These are phyloP conservation scores for Elymus sibiricus DNA, from an alignment of 176 grass and related monocot species.

Conservation along the genomic window DNA sequence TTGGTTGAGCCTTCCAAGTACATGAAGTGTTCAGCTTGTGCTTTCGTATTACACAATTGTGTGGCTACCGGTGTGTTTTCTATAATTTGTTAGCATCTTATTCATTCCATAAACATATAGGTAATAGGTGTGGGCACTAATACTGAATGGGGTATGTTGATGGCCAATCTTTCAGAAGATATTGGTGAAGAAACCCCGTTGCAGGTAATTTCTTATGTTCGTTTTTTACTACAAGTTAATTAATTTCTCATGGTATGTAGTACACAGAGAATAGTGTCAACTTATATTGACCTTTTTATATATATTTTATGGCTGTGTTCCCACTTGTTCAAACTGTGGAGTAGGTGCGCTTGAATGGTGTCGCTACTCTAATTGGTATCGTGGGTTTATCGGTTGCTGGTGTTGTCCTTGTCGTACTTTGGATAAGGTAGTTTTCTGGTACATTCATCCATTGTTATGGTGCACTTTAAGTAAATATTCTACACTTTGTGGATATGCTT, in stretches of 20 bases:
- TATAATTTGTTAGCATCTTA: not conserved
- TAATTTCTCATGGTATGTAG: not conserved
- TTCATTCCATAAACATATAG: not conserved
- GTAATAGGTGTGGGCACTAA: conserved; percentile 60
- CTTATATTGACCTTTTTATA: not conserved
- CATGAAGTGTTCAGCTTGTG: conserved; percentile 7
- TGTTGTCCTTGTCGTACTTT: conserved; percentile 49
- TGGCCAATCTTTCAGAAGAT: conserved; percentile 67
- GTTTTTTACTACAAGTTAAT: not conserved
- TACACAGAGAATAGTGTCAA: not conserved
- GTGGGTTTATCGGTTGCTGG: conserved; percentile 57
- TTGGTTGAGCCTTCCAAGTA: conserved; percentile 8
- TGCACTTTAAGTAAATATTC: not conserved
- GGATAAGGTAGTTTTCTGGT: conserved; percentile 36
- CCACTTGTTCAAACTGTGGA: not conserved
- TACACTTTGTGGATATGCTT: not conserved
- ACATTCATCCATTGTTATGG: not conserved
- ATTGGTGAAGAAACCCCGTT: conserved; percentile 67
- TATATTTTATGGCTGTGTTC: not conserved
- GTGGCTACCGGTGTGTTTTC: not conserved
- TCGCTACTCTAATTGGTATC: conserved; percentile 61
- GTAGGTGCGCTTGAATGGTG: conserved; percentile 67
- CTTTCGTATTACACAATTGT: not conserved
- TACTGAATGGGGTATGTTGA: conserved; percentile 61
- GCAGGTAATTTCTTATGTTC: conserved; percentile 34